phyloP scores from a whole-genome alignment of 176 grass and related monocot genomes.

The Carex cristatella region DNA sequence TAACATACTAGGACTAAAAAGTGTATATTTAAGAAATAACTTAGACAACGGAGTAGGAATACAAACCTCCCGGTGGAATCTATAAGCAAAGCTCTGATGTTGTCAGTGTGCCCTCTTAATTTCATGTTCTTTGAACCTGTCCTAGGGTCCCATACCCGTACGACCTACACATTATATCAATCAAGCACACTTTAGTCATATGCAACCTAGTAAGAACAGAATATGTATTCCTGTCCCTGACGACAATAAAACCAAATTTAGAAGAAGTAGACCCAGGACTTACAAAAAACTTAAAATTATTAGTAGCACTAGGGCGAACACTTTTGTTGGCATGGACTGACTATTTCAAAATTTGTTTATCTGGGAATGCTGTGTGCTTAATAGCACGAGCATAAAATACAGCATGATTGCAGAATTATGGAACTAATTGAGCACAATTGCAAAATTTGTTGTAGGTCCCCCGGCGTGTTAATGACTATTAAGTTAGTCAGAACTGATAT shows the following conservation, averaged over 20 bases:
- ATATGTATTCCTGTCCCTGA: background rate
- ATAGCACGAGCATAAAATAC: background rate
- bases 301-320: background rate
- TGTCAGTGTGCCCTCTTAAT: slow-evolving; percentile 91
- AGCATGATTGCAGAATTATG: background rate
- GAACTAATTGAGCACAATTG: background rate
- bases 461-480: background rate
- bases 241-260: background rate
- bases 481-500: background rate
- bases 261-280: background rate
- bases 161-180: slow-evolving; percentile 42
- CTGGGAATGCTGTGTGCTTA: background rate
- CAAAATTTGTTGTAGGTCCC: background rate
- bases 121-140: slow-evolving; percentile 90
- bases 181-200: background rate
- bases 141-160: slow-evolving; percentile 87
- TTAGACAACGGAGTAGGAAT: slow-evolving; percentile 20
- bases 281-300: background rate
- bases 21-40: slow-evolving; percentile 12
- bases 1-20: slow-evolving; percentile 7
- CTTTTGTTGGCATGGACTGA: background rate
- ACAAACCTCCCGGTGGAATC: slow-evolving; percentile 88
- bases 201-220: background rate
- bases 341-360: background rate
- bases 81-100: slow-evolving; percentile 83